Conservation (phyloP, 345 rosid species). For the Streptanthus diversifolius region DNA sequence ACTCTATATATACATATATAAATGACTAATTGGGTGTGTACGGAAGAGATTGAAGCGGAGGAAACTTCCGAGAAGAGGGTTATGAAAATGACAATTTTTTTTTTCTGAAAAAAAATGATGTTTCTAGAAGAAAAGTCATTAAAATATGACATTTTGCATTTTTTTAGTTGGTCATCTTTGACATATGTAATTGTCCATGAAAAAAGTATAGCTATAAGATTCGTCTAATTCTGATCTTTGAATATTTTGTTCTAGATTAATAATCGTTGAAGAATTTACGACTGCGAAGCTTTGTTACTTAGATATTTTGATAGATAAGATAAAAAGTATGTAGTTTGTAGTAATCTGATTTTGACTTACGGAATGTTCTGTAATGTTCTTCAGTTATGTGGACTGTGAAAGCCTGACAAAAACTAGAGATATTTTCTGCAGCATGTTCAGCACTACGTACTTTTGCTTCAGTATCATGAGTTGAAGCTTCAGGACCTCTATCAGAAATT, state of each 20-base stretch:
- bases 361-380: conserved; percentile 20
- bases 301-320: not conserved
- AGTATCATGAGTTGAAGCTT: conserved; percentile 17
- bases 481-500: conserved; percentile 11
- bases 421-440: conserved; percentile 31
- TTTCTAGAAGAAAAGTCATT: conserved; percentile 23
- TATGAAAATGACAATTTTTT: not conserved
- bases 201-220: not conserved
- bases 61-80: conserved; percentile 23
- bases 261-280: not conserved
- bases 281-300: not conserved
- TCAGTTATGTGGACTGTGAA: not conserved
- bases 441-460: conserved; percentile 23
- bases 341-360: not conserved
- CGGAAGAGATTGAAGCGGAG: not conserved
- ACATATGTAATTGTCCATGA: not conserved
- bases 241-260: not conserved
- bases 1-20: not conserved
- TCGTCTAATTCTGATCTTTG: not conserved
- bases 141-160: not conserved
- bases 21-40: not conserved
- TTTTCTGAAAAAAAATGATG: not conserved
- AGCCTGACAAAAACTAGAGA: conserved; percentile 34
- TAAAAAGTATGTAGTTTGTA: not conserved
- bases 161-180: not conserved